Evolutionary conservation across 129 eudicot species (phyloP).

Genomic region (Logfia minima): DNA sequence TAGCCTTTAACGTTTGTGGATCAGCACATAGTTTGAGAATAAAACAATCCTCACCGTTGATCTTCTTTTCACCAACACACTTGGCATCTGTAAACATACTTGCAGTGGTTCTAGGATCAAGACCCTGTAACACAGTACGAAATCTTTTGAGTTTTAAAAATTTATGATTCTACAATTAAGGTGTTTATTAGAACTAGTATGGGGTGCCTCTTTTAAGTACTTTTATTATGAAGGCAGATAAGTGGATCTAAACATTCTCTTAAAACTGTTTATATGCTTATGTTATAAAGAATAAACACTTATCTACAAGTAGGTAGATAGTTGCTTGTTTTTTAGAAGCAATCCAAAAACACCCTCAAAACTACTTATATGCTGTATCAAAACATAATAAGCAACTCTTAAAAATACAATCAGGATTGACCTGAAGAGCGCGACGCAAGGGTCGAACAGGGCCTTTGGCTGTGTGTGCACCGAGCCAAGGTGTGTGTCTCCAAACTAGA

Average conservation of each 20-base stretch:
- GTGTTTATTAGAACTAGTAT: neutral
- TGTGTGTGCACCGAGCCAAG: conserved; percentile 92
- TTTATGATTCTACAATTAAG: neutral
- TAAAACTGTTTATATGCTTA: no score
- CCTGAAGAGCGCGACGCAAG: conserved; percentile 92
- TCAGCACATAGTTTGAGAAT: conserved; percentile 76
- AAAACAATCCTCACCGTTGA: conserved; percentile 86
- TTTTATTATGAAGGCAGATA: no score
- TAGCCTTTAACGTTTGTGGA: conserved; percentile 63
- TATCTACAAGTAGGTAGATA: no score
- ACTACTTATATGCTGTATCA: no score
- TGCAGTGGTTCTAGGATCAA: conserved; percentile 88
- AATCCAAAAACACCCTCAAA: no score
- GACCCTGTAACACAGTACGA: conserved; percentile 48
- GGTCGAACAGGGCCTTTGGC: conserved; percentile 89
- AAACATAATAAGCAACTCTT: neutral
- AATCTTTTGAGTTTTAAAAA: neutral
- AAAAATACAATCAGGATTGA: neutral
- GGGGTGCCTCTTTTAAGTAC: no score
- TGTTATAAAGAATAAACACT: no score
- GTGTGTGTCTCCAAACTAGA: conserved; percentile 88
- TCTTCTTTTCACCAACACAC: conserved; percentile 83
- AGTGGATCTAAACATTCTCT: no score
- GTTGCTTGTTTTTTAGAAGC: no score
- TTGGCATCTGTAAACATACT: conserved; percentile 74